phyloP scores from a whole-genome alignment of 2,329 filamentous ascomycete genomes.

The Penicillium corylophilum region DNA sequence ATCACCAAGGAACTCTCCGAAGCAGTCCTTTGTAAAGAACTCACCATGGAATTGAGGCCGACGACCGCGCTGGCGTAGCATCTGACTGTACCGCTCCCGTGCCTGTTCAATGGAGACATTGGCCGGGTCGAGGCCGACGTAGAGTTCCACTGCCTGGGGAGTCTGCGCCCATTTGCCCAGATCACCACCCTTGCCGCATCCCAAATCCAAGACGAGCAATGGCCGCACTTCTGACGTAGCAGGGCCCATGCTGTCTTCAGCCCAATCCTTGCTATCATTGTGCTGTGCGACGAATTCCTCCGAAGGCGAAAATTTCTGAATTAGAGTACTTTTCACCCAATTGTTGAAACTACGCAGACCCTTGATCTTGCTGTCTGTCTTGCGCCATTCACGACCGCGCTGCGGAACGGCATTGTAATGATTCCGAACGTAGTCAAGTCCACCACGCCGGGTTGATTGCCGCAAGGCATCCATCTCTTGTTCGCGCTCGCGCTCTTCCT shows the following conservation, averaged over 20 bases:
- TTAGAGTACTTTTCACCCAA: constrained; percentile 96
- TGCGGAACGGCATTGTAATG: constrained; percentile 97
- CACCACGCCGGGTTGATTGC: constrained; percentile 52
- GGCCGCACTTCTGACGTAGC: constrained; percentile 48
- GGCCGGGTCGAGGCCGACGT: constrained; percentile 91
- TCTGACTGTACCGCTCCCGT: constrained; percentile 73
- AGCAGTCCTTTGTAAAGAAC: constrained; percentile 91
- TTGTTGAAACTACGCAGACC: constrained; percentile 95
- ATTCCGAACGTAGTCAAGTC: constrained; percentile 82
- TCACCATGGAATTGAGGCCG: constrained; percentile 74
- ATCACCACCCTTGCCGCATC: constrained; percentile 95
- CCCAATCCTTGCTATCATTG: constrained; percentile 47
- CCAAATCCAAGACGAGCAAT: constrained; percentile 85
- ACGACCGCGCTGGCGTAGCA: constrained; percentile 60
- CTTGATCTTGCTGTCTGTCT: constrained; percentile 91
- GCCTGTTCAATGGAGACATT: constrained; percentile 91
- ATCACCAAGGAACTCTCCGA: constrained; percentile 77
- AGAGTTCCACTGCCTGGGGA: constrained; percentile 85
- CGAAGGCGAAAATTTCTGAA: constrained; percentile 89
- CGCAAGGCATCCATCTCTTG: constrained; percentile 39
- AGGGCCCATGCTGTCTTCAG: constrained; percentile 35
- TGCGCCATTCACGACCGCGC: constrained; percentile 89
- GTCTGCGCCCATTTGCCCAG: constrained; percentile 94
- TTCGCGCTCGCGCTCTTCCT: constrained; percentile 46
- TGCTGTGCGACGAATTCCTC: constrained; percentile 65